Percentiles rank a stretch among this genome's conserved stretches.
Conservation (phyloP, 306 rosid species). For the Rubus idaeus region DNA sequence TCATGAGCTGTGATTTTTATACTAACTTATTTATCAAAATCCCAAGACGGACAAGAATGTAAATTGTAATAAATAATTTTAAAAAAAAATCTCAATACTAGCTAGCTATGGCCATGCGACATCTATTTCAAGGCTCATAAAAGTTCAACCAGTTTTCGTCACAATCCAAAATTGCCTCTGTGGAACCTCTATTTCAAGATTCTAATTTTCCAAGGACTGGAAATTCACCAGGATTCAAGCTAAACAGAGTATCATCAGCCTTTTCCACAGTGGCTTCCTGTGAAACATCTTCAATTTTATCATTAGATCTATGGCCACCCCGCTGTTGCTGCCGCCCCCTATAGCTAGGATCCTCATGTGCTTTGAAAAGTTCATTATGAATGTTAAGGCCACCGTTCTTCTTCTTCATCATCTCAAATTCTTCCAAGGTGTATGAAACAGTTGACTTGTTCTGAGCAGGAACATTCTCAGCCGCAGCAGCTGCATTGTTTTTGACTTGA, state of each 20-base stretch:
- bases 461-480: not conserved
- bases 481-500: not conserved
- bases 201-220: not conserved
- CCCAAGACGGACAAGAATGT: not conserved
- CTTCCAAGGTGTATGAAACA: not conserved
- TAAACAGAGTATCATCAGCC: not conserved
- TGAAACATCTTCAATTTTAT: not conserved
- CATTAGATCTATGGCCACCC: not conserved
- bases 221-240: not conserved
- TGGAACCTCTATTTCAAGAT: not conserved
- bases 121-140: not conserved
- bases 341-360: not conserved
- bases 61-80: not conserved
- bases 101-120: not conserved
- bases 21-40: not conserved
- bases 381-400: not conserved
- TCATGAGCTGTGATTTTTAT: not conserved
- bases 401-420: constrained; percentile 3
- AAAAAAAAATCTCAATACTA: not conserved
- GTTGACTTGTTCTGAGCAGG: not conserved
- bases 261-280: not conserved
- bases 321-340: not conserved
- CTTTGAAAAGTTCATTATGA: no score
- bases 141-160: not conserved
- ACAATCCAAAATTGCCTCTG: not conserved